Conservation (phyloP, 2,329 filamentous ascomycete species). For the Ceratocystis eucalypticola region DNA sequence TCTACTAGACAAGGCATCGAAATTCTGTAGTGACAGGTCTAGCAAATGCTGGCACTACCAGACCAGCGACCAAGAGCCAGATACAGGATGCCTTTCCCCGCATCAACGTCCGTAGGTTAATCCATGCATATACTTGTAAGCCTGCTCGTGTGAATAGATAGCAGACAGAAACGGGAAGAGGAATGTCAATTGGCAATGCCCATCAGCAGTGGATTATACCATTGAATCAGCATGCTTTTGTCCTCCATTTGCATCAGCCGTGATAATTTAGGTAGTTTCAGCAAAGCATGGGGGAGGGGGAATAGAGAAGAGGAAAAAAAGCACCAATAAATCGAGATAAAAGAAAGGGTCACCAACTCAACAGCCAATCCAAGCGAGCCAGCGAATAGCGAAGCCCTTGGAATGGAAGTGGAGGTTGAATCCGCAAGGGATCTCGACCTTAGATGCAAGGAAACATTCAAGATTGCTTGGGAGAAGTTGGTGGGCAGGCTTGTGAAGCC, state of each 20-base stretch:
- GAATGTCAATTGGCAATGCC: neutral
- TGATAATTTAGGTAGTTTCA: neutral
- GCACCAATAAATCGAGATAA: neutral
- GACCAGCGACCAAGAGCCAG: neutral
- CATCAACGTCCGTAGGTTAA: neutral
- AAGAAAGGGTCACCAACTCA: neutral
- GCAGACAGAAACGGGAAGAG: neutral
- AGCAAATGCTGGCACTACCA: neutral
- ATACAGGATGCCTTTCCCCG: conserved; percentile 1
- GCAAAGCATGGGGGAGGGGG: neutral
- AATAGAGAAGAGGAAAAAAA: neutral
- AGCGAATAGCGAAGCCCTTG: neutral
- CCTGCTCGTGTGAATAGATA: neutral
- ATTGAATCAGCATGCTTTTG: conserved; percentile 4
- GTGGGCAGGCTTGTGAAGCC: neutral
- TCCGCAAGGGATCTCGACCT: neutral
- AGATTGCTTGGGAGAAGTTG: conserved; percentile 2
- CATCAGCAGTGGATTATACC: neutral
- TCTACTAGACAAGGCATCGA: neutral
- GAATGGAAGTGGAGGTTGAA: conserved; percentile 3
- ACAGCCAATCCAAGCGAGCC: neutral
- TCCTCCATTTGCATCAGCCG: neutral
- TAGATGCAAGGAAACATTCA: neutral
- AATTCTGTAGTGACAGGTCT: conserved; percentile 1
- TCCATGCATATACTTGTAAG: neutral